Percentiles rank a stretch among this genome's conserved stretches.
Conservation (phyloP, 2,329 filamentous ascomycete genomes). For the Emergomyces africanus region DNA sequence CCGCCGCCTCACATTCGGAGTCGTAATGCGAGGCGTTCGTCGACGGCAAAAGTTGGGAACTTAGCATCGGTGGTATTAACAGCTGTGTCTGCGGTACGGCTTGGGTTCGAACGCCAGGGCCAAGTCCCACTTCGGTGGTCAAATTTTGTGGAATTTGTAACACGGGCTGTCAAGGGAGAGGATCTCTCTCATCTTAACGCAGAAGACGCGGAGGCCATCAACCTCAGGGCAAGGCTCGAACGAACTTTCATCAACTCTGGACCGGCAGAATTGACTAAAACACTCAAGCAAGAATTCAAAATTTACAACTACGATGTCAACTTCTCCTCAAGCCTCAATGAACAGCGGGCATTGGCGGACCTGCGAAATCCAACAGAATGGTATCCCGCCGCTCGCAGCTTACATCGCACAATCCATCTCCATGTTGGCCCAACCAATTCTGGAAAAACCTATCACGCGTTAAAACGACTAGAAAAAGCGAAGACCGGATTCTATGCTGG, state of each 20-base stretch:
- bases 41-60: neutral
- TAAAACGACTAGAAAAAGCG: constrained; percentile 69
- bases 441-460: constrained; percentile 90
- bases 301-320: constrained; percentile 47
- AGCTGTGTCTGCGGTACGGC: neutral
- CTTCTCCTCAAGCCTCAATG: constrained; percentile 45
- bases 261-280: constrained; percentile 37
- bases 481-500: constrained; percentile 78
- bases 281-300: constrained; percentile 57
- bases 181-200: constrained; percentile 1
- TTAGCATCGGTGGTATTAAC: neutral
- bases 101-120: neutral
- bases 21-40: neutral
- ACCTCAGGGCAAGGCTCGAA: constrained; percentile 4
- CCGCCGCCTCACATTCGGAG: neutral
- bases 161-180: neutral
- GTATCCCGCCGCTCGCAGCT: constrained; percentile 70
- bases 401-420: constrained; percentile 74
- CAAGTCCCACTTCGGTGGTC: neutral
- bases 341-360: constrained; percentile 59
- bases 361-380: constrained; percentile 82
- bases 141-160: neutral
- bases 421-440: constrained; percentile 97
- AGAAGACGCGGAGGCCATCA: neutral
- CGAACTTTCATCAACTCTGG: constrained; percentile 23